A percentile compares a stretch with the other conserved stretches of the same genome.
phyloP scores from a whole-genome alignment of 805 yeast species.

The Wickerhamomyces canadensis region DNA sequence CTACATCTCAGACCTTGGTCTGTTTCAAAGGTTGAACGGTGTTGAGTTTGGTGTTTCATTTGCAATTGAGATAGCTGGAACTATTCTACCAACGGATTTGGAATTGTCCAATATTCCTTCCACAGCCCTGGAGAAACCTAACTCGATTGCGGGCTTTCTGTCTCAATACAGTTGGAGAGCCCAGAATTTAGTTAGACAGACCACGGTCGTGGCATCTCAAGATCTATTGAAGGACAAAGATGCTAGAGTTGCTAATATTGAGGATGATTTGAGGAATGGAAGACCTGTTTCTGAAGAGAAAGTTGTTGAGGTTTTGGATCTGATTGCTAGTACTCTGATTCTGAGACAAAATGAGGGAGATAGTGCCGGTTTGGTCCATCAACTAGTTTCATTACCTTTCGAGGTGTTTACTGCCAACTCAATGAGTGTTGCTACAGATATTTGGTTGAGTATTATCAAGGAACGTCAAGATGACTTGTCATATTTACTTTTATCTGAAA shows the following conservation, averaged over 20 bases:
- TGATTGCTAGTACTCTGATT: constrained; percentile 37
- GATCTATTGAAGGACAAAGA: constrained; percentile 15
- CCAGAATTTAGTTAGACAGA: constrained; percentile 29
- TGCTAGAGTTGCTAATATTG: constrained; percentile 18
- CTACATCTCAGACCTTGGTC: constrained; percentile 52
- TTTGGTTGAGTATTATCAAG: constrained; percentile 76
- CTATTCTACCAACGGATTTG: constrained; percentile 58
- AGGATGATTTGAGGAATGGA: constrained; percentile 11
- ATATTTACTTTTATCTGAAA: constrained; percentile 57
- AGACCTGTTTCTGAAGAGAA: constrained; percentile 25
- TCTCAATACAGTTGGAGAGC: constrained; percentile 74
- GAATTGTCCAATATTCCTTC: constrained; percentile 49
- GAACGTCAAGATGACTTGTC: constrained; percentile 56
- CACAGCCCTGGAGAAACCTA: constrained; percentile 33
- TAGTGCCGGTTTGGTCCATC: constrained; percentile 35
- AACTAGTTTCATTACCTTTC: constrained; percentile 69
- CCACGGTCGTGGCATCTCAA: constrained; percentile 18
- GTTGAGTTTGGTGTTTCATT: constrained; percentile 81
- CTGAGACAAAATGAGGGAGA: constrained; percentile 25
- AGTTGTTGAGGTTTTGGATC: constrained; percentile 39
- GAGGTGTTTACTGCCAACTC: constrained; percentile 50
- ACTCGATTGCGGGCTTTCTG: constrained; percentile 66
- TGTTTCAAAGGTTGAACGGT: constrained; percentile 29
- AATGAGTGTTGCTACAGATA: constrained; percentile 60
- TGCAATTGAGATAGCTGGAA: constrained; percentile 85